Base-by-base conservation (phyloP, 2,329 filamentous ascomycete genomes). In the Ophiocordyceps camponoti-saundersi region DNA sequence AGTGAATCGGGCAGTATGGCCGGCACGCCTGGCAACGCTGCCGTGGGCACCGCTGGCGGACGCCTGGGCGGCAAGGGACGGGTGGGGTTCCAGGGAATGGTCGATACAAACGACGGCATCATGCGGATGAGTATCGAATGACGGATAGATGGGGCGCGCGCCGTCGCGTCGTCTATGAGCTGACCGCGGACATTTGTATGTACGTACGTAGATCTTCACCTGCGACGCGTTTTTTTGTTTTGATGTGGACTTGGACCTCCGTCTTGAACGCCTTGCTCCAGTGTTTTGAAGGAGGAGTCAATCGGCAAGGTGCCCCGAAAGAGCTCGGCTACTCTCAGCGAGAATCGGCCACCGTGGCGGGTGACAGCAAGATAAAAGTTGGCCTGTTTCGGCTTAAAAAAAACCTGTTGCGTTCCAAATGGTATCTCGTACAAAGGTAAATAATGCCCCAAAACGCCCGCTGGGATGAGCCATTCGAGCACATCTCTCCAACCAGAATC, bases 71-170 rank as follows among this genome's bases (percentile, higher is more conserved):
- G 72, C 54, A 75, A 72, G 60, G 81, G 70, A 51, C 64, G 85
- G 32, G 71, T 94, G 15, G 87, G 87, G 10, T 73, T 93, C 54
- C 89, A 95, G 64, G 87, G 89, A 1, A 95, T 96, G 89, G 83
- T 78, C 18, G 90, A 95, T 63, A 90, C 90, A n/a, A 87, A 87
- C 59, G 90, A 95, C 61, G 85, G 88, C 2, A 72, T 95, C 53
- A 95, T 95, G 82, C 88, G 90, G 56, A 92, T 96, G 85, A 95
- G 85, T 62, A 95, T 95, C 57, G 89, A 95, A 62, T 95, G 67
- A 50, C 10, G 41, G 36, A 29, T 32, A 34, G 32, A n/a, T 20
- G 10, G 7, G 16, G 34, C 2, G 13, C n/a, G 18, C 20, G 18
- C n/a, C 7, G 36, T 12, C n/a, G 18, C 36, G 18, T 39, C 16